A percentile compares a stretch with the other conserved stretches of the same genome.
These are phyloP conservation scores for Rhodamnia argentea DNA, from an alignment of 345 rosid genomes.

Conservation along the genomic window DNA sequence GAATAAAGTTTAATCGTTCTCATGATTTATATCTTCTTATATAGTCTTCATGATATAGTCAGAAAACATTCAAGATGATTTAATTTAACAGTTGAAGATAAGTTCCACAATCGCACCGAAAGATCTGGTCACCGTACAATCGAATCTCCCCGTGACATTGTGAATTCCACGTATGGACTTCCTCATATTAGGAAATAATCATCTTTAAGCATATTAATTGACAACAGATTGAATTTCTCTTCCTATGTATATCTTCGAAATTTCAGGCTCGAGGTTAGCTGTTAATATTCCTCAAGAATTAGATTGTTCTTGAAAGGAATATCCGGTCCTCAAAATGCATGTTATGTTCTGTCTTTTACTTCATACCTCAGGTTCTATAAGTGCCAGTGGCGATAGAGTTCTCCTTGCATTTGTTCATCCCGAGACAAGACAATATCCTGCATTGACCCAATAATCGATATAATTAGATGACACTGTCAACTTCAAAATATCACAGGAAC, in stretches of 20 bases:
- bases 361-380: not conserved
- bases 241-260: not conserved
- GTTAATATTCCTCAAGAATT: not conserved
- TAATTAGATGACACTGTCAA: not conserved
- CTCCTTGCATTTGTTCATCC: not conserved
- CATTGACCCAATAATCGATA: not conserved
- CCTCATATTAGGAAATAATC: not conserved
- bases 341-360: not conserved
- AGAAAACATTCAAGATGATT: not conserved
- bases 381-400: not conserved
- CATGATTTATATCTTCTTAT: not conserved
- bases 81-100: not conserved
- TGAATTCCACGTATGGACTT: not conserved
- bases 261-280: not conserved
- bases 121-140: not conserved
- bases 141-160: not conserved
- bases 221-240: not conserved
- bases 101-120: not conserved
- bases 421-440: not conserved
- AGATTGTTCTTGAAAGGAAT: not conserved
- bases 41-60: not conserved
- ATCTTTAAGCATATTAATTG: not conserved
- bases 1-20: not conserved
- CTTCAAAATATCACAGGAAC: not conserved
- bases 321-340: not conserved